Conservation (phyloP, 257 asterid genomes). For the Forsythia suspensa region DNA sequence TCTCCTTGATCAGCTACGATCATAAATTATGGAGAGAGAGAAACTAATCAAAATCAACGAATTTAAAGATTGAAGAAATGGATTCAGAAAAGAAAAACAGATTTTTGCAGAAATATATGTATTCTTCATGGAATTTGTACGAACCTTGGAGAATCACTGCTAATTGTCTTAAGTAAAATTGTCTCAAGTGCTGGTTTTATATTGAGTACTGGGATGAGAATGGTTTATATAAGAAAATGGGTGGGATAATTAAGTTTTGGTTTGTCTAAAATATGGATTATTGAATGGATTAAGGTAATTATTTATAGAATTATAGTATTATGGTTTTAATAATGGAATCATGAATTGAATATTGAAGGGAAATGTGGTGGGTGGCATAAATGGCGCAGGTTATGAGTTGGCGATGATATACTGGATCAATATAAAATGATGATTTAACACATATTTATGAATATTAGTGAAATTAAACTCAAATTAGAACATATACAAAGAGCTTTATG, state of each 20-base stretch:
- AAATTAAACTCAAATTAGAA: too few relatives aligned
- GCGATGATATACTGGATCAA: background rate
- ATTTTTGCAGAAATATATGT: background rate
- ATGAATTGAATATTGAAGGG: background rate
- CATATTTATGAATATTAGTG: too few relatives aligned
- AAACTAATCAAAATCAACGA: background rate
- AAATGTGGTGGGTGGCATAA: background rate
- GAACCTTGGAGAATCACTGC: background rate
- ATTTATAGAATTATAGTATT: background rate
- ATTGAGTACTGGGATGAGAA: background rate
- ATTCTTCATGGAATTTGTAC: background rate
- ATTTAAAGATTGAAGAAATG: background rate
- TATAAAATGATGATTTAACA: too few relatives aligned
- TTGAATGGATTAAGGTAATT: background rate
- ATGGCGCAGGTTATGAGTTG: background rate
- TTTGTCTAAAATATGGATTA: background rate
- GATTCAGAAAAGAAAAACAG: background rate
- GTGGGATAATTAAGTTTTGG: too few relatives aligned
- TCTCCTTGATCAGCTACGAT: background rate
- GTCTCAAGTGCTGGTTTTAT: background rate
- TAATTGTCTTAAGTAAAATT: background rate
- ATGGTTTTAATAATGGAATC: background rate
- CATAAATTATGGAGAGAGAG: background rate
- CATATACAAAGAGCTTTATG: background rate
- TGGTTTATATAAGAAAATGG: background rate